phyloP scores from a whole-genome alignment of 2,329 filamentous ascomycete species.

The Hypomyces rosellus region DNA sequence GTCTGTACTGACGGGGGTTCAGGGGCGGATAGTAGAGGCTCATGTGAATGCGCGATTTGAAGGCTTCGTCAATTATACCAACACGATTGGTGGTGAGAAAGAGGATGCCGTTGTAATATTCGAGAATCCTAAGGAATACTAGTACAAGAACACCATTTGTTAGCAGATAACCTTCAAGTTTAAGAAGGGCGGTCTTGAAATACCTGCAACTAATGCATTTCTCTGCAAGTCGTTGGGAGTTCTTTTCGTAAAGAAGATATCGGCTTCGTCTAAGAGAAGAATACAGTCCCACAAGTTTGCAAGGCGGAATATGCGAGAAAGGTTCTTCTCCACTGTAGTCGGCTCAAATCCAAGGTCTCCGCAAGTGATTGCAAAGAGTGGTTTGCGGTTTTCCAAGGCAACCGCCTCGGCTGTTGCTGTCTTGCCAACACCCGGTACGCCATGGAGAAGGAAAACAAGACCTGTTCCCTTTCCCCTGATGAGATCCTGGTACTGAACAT shows the following conservation, averaged over 20 bases:
- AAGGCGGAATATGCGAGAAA: slow-evolving; percentile 18
- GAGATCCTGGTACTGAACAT: slow-evolving; percentile 27
- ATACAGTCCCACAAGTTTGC: slow-evolving; percentile 22
- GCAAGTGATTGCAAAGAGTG: slow-evolving; percentile 22
- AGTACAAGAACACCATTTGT: not conserved
- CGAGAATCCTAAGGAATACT: slow-evolving; percentile 31
- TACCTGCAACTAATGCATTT: slow-evolving; percentile 28
- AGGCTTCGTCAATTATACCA: slow-evolving; percentile 29
- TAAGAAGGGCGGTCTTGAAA: not conserved
- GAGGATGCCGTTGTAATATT: slow-evolving; percentile 30
- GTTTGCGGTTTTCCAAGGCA: slow-evolving; percentile 17
- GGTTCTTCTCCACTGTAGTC: slow-evolving; percentile 29
- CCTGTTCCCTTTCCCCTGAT: slow-evolving; percentile 33
- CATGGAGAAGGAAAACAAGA: slow-evolving; percentile 27
- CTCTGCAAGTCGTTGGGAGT: slow-evolving; percentile 17
- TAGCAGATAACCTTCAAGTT: slow-evolving; percentile 17
- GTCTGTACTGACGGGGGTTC: not conserved
- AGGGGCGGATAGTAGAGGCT: slow-evolving; percentile 26
- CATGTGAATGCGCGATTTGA: slow-evolving; percentile 30
- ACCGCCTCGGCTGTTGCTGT: slow-evolving; percentile 23
- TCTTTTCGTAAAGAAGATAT: slow-evolving; percentile 22
- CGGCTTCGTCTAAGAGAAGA: slow-evolving; percentile 23
- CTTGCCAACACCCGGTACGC: slow-evolving; percentile 27
- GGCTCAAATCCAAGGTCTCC: slow-evolving; percentile 21
- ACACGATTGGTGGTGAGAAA: slow-evolving; percentile 32